A percentile compares a stretch with the other conserved stretches of the same genome.
These are phyloP conservation scores for Tremellales sp. DNA, from an alignment of 1,284 basidiomycete species.

Conservation along the genomic window DNA sequence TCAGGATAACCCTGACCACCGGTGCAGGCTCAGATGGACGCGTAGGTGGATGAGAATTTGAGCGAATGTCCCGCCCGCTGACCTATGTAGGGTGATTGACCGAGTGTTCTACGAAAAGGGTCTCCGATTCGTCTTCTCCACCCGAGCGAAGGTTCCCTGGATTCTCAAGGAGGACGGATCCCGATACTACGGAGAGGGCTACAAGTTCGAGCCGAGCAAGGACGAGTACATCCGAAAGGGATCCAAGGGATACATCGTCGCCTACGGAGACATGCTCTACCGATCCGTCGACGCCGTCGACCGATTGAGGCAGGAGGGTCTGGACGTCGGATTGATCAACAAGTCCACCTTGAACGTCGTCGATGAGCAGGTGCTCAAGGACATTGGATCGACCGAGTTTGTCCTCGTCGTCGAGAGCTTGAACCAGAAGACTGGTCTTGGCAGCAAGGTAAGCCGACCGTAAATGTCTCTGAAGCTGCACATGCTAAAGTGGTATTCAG, in stretches of 20 bases:
- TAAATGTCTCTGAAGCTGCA: neutral
- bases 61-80: neutral
- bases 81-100: conserved; percentile 53
- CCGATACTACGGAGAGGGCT: conserved; percentile 63
- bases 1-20: neutral
- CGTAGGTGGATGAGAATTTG: conserved; percentile 27
- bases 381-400: conserved; percentile 67
- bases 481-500: conserved; percentile 60
- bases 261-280: conserved; percentile 77
- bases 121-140: conserved; percentile 76
- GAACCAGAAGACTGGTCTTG: conserved; percentile 71
- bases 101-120: conserved; percentile 75
- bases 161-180: conserved; percentile 72
- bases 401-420: conserved; percentile 78
- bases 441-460: conserved; percentile 15
- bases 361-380: conserved; percentile 68
- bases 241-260: conserved; percentile 60
- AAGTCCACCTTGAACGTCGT: conserved; percentile 76
- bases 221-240: conserved; percentile 24
- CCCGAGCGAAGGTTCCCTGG: conserved; percentile 77
- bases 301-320: conserved; percentile 61
- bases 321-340: conserved; percentile 77
- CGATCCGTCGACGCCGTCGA: conserved; percentile 74
- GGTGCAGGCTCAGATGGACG: conserved; percentile 62
- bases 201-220: conserved; percentile 71